phyloP scores from a whole-genome alignment of 2,329 filamentous ascomycete species.

The Microdochium bolleyi region DNA sequence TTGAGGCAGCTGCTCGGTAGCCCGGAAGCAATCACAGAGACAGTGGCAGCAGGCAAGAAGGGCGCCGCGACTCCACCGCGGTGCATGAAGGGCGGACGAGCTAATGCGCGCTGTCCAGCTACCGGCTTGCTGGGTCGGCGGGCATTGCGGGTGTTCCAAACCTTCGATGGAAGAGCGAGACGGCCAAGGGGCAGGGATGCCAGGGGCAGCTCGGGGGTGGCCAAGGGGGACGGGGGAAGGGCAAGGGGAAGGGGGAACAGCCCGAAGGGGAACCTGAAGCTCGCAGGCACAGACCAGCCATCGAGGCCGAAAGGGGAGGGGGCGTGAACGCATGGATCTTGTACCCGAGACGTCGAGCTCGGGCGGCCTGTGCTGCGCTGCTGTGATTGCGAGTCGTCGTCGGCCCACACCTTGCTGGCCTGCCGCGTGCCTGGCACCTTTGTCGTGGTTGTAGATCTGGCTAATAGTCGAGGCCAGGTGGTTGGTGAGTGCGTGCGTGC shows the following conservation, averaged over 20 bases:
- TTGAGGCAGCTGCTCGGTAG: no score
- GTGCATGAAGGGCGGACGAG: background rate
- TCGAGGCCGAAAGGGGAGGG: background rate
- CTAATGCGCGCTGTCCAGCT: background rate
- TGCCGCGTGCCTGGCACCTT: no score
- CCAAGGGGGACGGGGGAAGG: background rate
- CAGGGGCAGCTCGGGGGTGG: background rate
- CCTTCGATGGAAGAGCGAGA: background rate
- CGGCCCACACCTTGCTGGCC: background rate
- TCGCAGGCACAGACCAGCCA: background rate
- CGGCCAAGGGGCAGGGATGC: background rate
- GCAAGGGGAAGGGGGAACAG: background rate
- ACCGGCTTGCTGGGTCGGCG: background rate
- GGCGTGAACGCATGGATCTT: background rate
- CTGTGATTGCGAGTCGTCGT: background rate
- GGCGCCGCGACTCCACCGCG: background rate
- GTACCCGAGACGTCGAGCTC: background rate
- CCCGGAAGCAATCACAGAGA: no score
- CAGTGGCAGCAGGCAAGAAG: background rate
- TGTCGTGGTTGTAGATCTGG: no score
- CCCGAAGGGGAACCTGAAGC: background rate
- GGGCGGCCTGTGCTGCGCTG: background rate
- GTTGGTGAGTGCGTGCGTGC: no score
- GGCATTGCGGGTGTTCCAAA: background rate
- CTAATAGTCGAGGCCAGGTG: no score